Evolutionary conservation across 2,329 filamentous ascomycete genomes (phyloP), one percentile per base, ranked within the genome.

Genomic region (Hypoxylon sp.): DNA sequence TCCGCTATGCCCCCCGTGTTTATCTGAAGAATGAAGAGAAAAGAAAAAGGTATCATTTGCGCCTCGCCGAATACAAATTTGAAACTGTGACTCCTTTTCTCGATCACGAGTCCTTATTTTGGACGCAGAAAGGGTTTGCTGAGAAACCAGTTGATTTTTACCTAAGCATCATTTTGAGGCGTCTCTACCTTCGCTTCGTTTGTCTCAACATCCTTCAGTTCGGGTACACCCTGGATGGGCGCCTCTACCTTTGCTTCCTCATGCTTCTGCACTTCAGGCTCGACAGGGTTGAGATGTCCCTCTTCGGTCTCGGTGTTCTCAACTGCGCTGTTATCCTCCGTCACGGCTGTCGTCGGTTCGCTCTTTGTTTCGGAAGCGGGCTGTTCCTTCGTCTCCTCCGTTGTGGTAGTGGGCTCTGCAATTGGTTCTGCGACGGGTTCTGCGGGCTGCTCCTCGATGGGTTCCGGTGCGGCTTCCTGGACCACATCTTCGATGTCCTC

Each of bases 401-500:
- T 48, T 13, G 42, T 24, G 24, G 7, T 17, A 38, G 40, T 48
- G 2, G 55, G 31, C 9, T 15, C 31, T 35, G 17, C 17, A 33
- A 31, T 48, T 5, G 54, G 48, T 17, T 63, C 58, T 7, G 33
- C 43, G 23, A 26, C 48, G 37, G 50, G 29, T 24, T 63, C 58
- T 8, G 26, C 13, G 13, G 41, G 10, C 11, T 23, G 43, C 24
- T 60, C 23, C 4, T 49, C 23, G 18, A 43, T 47, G 15, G 46
- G 41, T 54, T 58, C 49, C 9, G 58, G 54, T 45, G 55, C 29
- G 26, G 50, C 37, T 47, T 60, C 62, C 18, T 69, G 59, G 26
- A 67, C 63, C 3, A 65, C 43, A 15, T 70, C 68, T 38, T 72
- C 68, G 20, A 70, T 66, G 33, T 70, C 70, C 48, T 69, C 66